phyloP scores from a whole-genome alignment of 208 protist genomes.

The Naegleria gruberi region DNA sequence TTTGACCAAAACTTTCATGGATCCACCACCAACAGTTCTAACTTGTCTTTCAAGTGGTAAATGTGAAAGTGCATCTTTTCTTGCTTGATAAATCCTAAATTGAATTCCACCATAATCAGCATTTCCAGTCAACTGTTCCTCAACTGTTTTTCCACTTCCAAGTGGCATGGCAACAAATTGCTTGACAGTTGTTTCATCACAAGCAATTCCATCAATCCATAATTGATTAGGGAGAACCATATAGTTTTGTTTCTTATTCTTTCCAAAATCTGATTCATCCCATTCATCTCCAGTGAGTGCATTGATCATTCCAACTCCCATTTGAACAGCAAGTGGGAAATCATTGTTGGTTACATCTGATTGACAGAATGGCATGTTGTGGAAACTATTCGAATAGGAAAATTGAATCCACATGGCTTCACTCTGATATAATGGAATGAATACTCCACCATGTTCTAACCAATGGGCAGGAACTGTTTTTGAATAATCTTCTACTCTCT shows the following conservation, averaged over 20 bases:
- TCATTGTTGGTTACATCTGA: not conserved
- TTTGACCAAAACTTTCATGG: too few species aligned
- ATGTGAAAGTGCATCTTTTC: too few species aligned
- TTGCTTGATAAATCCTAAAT: not conserved
- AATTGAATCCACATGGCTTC: slow-evolving; percentile 13
- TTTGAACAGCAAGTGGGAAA: not conserved
- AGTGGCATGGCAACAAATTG: slow-evolving; percentile 32
- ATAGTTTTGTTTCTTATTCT: slow-evolving; percentile 9
- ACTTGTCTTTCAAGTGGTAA: too few species aligned
- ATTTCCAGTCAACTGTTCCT: slow-evolving; percentile 25
- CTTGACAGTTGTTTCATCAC: not conserved
- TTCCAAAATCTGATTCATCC: not conserved
- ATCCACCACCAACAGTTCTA: too few species aligned
- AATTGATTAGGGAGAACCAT: slow-evolving; percentile 10
- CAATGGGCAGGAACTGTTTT: not conserved
- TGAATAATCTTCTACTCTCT: slow-evolving; percentile 1
- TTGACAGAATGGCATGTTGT: too few species aligned
- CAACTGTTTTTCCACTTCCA: slow-evolving; percentile 22
- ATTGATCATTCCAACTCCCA: slow-evolving; percentile 20
- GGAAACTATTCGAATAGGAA: not conserved
- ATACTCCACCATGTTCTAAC: not conserved
- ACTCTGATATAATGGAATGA: slow-evolving; percentile 25
- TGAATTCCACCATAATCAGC: slow-evolving; percentile 25
- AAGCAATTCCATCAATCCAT: slow-evolving; percentile 32
- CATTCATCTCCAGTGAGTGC: not conserved